A percentile compares a stretch with the other conserved stretches of the same genome.
These are phyloP conservation scores for Xylaria sp. DNA, from an alignment of 2,329 filamentous ascomycete species.

Conservation along the genomic window DNA sequence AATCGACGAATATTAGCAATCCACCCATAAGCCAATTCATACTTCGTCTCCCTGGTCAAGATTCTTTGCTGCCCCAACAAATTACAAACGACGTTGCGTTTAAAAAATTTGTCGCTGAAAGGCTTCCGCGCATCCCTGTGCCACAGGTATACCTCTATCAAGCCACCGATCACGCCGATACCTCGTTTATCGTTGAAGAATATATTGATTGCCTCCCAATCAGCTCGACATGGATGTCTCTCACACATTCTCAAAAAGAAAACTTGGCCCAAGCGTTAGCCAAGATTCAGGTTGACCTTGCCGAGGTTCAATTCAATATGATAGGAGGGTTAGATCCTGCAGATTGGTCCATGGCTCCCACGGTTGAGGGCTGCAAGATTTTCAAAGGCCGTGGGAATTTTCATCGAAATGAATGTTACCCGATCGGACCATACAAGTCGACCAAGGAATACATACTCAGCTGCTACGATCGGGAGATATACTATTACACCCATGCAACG, in stretches of 20 bases:
- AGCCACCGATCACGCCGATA: slow-evolving; percentile 4
- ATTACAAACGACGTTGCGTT: slow-evolving; percentile 32
- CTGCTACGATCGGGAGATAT: slow-evolving; percentile 30
- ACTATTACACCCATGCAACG: slow-evolving; percentile 14
- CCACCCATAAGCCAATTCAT: slow-evolving; percentile 1
- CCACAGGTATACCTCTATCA: slow-evolving; percentile 22
- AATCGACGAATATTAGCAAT: neutral
- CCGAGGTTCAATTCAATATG: slow-evolving; percentile 20
- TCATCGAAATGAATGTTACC: slow-evolving; percentile 28
- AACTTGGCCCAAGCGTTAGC: slow-evolving; percentile 17
- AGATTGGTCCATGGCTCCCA: slow-evolving; percentile 14
- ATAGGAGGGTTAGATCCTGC: slow-evolving; percentile 26
- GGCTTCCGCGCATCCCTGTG: slow-evolving; percentile 28
- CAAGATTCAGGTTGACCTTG: slow-evolving; percentile 19
- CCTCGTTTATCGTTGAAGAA: slow-evolving; percentile 26
- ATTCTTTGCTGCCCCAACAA: slow-evolving; percentile 22
- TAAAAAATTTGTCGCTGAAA: slow-evolving; percentile 24
- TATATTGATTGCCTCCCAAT: slow-evolving; percentile 20
- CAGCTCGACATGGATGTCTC: slow-evolving; percentile 25
- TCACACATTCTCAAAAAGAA: slow-evolving; percentile 8
- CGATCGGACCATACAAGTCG: slow-evolving; percentile 23
- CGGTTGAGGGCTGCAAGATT: slow-evolving; percentile 28
- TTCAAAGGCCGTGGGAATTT: slow-evolving; percentile 28
- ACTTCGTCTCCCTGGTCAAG: slow-evolving; percentile 22
- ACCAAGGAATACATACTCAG: slow-evolving; percentile 33